phyloP scores from a whole-genome alignment of 1,139 yeast genomes.

The Kodamaea sp. region DNA sequence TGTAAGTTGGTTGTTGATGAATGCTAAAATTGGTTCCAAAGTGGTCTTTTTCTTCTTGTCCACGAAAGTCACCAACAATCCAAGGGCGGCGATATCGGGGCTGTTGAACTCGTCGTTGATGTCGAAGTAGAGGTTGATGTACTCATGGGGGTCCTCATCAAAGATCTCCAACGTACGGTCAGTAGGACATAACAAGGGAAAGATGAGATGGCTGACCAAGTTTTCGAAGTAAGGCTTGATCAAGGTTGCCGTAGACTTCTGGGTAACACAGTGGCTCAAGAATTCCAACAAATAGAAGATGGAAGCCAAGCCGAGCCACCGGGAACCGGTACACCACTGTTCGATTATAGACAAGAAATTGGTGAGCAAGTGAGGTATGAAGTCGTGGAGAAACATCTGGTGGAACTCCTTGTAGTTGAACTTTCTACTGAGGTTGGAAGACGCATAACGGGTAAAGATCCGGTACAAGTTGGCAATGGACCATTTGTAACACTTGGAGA shows the following conservation, averaged over 20 bases:
- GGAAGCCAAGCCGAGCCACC: conserved; percentile 72
- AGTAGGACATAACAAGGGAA: conserved; percentile 74
- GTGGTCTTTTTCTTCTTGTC: conserved; percentile 64
- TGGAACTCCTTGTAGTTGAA: conserved; percentile 55
- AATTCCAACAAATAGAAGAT: conserved; percentile 69
- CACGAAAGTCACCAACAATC: conserved; percentile 64
- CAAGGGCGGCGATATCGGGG: conserved; percentile 70
- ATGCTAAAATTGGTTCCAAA: conserved; percentile 63
- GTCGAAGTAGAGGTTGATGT: conserved; percentile 78
- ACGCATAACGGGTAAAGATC: conserved; percentile 73
- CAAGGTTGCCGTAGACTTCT: conserved; percentile 68
- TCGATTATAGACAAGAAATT: conserved; percentile 68
- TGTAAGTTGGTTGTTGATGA: conserved; percentile 58
- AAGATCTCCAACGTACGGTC: conserved; percentile 72
- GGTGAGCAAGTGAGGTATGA: conserved; percentile 72
- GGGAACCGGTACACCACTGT: conserved; percentile 62
- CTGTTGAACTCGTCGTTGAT: conserved; percentile 57
- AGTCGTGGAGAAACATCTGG: conserved; percentile 47
- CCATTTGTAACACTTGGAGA: conserved; percentile 85
- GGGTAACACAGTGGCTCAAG: conserved; percentile 68
- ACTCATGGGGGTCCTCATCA: conserved; percentile 90
- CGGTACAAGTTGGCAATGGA: conserved; percentile 77
- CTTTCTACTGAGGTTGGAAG: conserved; percentile 48
- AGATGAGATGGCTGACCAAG: conserved; percentile 71
- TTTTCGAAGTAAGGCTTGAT: conserved; percentile 70